These are phyloP conservation scores for Stromatinia cepivora DNA, from an alignment of 2,329 filamentous ascomycete genomes.

Conservation along the genomic window DNA sequence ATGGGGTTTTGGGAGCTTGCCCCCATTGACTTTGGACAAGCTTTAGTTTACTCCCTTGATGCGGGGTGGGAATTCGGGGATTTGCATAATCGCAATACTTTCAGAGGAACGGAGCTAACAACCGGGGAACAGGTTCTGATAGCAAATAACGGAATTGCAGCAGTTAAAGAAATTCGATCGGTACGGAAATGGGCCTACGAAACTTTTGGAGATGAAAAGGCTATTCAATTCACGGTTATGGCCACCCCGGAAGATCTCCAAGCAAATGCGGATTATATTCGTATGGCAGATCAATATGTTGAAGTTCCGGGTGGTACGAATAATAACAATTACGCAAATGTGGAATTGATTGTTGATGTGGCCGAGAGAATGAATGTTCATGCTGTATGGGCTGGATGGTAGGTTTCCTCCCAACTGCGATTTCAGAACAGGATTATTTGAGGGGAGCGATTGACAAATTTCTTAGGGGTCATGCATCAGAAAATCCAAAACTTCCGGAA, in stretches of 20 bases:
- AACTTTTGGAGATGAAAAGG: constrained; percentile 95
- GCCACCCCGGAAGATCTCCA: constrained; percentile 96
- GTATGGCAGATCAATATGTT: constrained; percentile 99
- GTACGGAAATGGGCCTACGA: constrained; percentile 99
- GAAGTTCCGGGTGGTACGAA: constrained; percentile 98
- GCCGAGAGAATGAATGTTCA: constrained; percentile 98
- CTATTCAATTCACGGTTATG: constrained; percentile 99
- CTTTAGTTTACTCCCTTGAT: background rate
- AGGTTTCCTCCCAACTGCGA: constrained; percentile 43
- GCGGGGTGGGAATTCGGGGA: background rate
- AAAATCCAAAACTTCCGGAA: constrained; percentile 97
- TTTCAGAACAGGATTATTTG: background rate
- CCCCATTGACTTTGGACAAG: background rate
- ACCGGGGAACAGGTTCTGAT: constrained; percentile 73
- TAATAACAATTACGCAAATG: constrained; percentile 99
- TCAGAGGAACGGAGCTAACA: background rate
- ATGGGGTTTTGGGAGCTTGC: background rate
- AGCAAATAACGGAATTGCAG: constrained; percentile 99
- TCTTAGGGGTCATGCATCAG: constrained; percentile 88
- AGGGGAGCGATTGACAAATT: constrained; percentile 23
- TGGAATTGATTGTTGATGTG: constrained; percentile 97
- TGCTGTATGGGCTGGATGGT: constrained; percentile 99
- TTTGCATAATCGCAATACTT: background rate
- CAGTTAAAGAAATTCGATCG: constrained; percentile 98
- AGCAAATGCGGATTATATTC: constrained; percentile 98